Percentiles rank a stretch among this genome's conserved stretches.
Conservation (phyloP, 2,329 filamentous ascomycete genomes). For the Leptographium lundbergii region DNA sequence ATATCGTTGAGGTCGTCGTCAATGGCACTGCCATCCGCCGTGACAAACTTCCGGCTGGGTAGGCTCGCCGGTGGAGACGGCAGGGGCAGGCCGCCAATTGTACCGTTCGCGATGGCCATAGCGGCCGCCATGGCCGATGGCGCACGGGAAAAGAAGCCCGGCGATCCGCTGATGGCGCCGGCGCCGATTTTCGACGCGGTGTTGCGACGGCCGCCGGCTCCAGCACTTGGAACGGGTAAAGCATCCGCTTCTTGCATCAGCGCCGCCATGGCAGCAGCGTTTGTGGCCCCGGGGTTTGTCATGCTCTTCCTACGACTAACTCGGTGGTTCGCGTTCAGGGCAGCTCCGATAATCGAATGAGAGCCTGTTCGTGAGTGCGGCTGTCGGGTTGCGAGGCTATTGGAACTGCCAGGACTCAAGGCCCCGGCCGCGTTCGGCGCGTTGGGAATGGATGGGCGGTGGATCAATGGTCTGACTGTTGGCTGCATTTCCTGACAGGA, state of each 20-base stretch:
- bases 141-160: slow-evolving; percentile 1
- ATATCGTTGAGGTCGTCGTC: slow-evolving; percentile 55
- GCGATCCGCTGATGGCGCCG: slow-evolving; percentile 23
- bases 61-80: slow-evolving; percentile 57
- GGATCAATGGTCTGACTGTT: slow-evolving; percentile 54
- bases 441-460: slow-evolving; percentile 46
- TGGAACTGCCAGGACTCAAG: slow-evolving; percentile 31
- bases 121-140: slow-evolving; percentile 7
- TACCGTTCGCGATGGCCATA: slow-evolving; percentile 1
- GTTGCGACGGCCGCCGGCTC: slow-evolving; percentile 50
- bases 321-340: slow-evolving; percentile 67
- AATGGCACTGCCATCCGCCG: slow-evolving; percentile 45
- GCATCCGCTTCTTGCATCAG: slow-evolving; percentile 57
- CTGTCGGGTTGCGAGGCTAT: slow-evolving; percentile 47
- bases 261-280: slow-evolving; percentile 63
- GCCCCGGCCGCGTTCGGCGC: slow-evolving; percentile 29
- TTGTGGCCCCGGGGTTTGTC: slow-evolving; percentile 56
- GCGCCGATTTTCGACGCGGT: slow-evolving; percentile 53
- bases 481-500: slow-evolving; percentile 45
- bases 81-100: slow-evolving; percentile 43
- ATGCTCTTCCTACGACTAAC: slow-evolving; percentile 92
- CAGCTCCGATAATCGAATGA: slow-evolving; percentile 58
- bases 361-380: slow-evolving; percentile 65
- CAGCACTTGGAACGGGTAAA: slow-evolving; percentile 27
- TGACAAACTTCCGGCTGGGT: slow-evolving; percentile 41